A percentile compares a stretch with the other conserved stretches of the same genome.
phyloP scores from a whole-genome alignment of 83 land plant species.

The Larix sibirica region DNA sequence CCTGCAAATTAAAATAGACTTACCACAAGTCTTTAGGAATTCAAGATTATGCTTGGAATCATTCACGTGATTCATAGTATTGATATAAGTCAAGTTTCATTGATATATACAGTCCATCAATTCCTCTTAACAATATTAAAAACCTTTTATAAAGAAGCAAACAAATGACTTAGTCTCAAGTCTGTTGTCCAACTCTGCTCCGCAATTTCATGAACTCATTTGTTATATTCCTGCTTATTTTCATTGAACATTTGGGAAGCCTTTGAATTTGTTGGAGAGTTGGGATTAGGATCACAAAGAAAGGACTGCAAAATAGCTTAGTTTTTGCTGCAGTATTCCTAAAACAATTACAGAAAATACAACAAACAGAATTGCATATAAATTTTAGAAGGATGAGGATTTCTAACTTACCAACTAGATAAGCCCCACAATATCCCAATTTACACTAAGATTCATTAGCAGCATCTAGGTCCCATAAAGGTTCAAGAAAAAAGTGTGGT shows the following conservation, averaged over 20 bases:
- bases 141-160: not conserved
- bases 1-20: not conserved
- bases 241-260: conserved; percentile 76
- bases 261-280: conserved; percentile 78
- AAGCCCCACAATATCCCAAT: too few relatives aligned
- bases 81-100: conserved; percentile 1
- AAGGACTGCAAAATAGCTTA: conserved; percentile 45
- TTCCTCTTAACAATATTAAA: conserved; percentile 3
- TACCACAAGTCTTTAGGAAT: not conserved
- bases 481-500: too few relatives aligned
- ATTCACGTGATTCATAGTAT: not conserved
- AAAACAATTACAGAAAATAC: too few relatives aligned
- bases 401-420: too few relatives aligned
- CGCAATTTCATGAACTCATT: conserved; percentile 46
- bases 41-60: not conserved
- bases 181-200: conserved; percentile 77
- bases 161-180: not conserved
- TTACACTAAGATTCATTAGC: too few relatives aligned
- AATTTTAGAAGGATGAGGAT: too few relatives aligned
- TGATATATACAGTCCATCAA: not conserved
- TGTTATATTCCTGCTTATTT: conserved; percentile 53
- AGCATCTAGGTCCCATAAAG: too few relatives aligned
- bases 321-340: too few relatives aligned
- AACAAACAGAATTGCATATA: too few relatives aligned
- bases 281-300: conserved; percentile 79